Conservation (phyloP, 371 early-diverging fungal genomes). For the Rhizopus microsporus region DNA sequence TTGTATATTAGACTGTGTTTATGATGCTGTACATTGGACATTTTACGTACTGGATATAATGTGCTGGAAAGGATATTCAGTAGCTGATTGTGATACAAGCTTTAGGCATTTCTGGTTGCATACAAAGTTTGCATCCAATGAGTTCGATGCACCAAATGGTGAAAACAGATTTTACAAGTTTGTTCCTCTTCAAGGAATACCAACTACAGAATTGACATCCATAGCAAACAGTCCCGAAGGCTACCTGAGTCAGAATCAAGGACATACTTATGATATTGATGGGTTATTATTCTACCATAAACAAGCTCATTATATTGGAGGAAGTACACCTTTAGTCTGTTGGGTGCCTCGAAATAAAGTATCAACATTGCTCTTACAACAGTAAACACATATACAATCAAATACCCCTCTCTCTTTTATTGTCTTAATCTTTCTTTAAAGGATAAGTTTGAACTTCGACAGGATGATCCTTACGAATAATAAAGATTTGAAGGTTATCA, state of each 20-base stretch:
- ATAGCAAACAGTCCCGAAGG: conserved; percentile 20
- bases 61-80: conserved; percentile 68
- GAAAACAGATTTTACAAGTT: conserved; percentile 42
- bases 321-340: conserved; percentile 59
- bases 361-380: background rate
- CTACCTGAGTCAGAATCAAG: conserved; percentile 27
- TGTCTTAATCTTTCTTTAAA: conserved; percentile 75
- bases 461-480: conserved; percentile 75
- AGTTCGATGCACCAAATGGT: conserved; percentile 43
- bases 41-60: conserved; percentile 66
- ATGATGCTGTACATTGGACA: conserved; percentile 54
- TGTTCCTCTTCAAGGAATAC: conserved; percentile 26
- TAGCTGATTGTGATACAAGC: conserved; percentile 64
- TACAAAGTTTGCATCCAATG: conserved; percentile 46
- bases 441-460: conserved; percentile 68
- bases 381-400: background rate
- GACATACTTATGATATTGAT: conserved; percentile 45
- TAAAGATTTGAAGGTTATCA: conserved; percentile 94
- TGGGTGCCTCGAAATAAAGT: conserved; percentile 51
- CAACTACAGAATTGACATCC: conserved; percentile 26
- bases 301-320: conserved; percentile 54
- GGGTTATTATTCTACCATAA: conserved; percentile 63
- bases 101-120: conserved; percentile 68
- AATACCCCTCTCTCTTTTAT: background rate
- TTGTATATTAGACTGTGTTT: conserved; percentile 66